Evolutionary conservation across 2,329 filamentous ascomycete genomes (phyloP).

Genomic region (Venturia aucupariae): DNA sequence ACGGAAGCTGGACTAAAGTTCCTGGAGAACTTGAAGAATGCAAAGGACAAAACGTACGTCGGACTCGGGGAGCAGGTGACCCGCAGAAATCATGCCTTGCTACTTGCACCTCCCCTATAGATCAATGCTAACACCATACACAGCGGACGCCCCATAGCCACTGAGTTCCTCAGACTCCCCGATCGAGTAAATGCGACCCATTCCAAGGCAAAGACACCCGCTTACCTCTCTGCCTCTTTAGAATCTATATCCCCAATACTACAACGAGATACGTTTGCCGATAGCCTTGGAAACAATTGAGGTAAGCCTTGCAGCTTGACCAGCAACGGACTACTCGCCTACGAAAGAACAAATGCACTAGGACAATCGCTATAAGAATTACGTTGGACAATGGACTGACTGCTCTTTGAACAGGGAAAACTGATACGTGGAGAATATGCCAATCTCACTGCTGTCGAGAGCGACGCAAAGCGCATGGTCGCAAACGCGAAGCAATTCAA

Average conservation of each 20-base stretch:
- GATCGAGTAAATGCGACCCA: slow-evolving; percentile 25
- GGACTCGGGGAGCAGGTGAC: slow-evolving; percentile 8
- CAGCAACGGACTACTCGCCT: background rate
- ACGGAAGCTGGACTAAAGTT: slow-evolving; percentile 63
- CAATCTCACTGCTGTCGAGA: slow-evolving; percentile 65
- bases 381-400: background rate
- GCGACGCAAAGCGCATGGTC: slow-evolving; percentile 81
- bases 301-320: slow-evolving; percentile 27
- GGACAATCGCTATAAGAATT: background rate
- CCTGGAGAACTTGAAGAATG: slow-evolving; percentile 63
- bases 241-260: slow-evolving; percentile 63
- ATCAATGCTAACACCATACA: slow-evolving; percentile 14
- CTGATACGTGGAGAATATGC: slow-evolving; percentile 59
- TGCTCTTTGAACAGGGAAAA: slow-evolving; percentile 40
- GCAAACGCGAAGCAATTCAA: slow-evolving; percentile 82
- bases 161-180: slow-evolving; percentile 64
- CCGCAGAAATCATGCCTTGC: background rate
- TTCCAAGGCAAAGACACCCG: background rate
- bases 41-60: slow-evolving; percentile 71
- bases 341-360: background rate
- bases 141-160: slow-evolving; percentile 61
- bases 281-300: slow-evolving; percentile 72
- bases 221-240: slow-evolving; percentile 22
- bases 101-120: background rate
- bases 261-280: slow-evolving; percentile 65